Evolutionary conservation across 1,284 basidiomycete genomes (phyloP).

Genomic region (Ganoderma leucocontextum): DNA sequence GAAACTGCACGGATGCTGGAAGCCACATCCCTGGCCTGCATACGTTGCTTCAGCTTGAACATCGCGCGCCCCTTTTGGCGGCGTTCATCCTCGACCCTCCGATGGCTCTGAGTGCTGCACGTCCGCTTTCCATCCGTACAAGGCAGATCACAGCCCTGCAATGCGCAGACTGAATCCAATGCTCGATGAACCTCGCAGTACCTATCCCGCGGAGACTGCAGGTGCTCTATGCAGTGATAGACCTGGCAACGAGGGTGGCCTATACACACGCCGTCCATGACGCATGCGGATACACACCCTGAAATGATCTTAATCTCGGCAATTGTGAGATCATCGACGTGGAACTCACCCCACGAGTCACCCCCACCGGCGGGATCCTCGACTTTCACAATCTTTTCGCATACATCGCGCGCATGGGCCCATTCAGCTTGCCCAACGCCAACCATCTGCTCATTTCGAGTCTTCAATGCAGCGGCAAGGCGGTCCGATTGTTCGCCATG

Average conservation of each 20-base stretch:
- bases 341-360: neutral
- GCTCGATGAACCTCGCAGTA: constrained; percentile 16
- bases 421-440: constrained; percentile 5
- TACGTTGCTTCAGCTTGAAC: neutral
- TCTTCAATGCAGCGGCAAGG: neutral
- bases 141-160: neutral
- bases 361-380: neutral
- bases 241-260: constrained; percentile 44
- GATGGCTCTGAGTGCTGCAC: neutral
- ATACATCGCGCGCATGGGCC: constrained; percentile 37
- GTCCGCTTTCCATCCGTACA: neutral
- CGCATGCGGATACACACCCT: constrained; percentile 29
- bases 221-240: constrained; percentile 33
- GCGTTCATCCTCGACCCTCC: neutral
- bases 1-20: neutral
- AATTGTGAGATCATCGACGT: neutral
- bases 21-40: neutral
- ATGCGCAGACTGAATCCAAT: neutral
- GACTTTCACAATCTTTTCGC: constrained; percentile 5
- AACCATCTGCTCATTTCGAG: neutral
- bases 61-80: neutral
- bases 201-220: constrained; percentile 26
- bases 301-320: neutral
- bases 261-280: constrained; percentile 43
- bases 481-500: neutral